Percentiles rank a stretch among this genome's conserved stretches.
Conservation (phyloP, 495 filamentous ascomycete species). For the Podospora pseudocomata region DNA sequence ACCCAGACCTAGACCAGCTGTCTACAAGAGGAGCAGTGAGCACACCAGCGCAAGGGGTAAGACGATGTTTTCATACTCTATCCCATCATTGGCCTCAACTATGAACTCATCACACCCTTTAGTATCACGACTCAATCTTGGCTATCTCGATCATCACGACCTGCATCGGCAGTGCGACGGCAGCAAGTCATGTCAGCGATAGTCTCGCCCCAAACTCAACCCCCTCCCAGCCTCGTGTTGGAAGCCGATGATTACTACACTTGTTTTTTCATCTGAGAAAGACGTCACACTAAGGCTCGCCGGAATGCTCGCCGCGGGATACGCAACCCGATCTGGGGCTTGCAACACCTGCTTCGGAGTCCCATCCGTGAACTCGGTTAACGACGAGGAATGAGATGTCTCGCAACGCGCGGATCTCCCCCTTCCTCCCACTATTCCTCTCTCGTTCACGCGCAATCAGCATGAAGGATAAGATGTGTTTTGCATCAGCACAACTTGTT, state of each 20-base stretch:
- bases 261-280: neutral
- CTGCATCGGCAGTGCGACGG: neutral
- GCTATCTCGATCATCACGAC: neutral
- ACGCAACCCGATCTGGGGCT: neutral
- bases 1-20: neutral
- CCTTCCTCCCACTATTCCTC: neutral
- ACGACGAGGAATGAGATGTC: neutral
- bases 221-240: neutral
- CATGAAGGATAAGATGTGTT: neutral
- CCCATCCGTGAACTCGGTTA: neutral
- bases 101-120: neutral
- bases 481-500: neutral
- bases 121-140: neutral
- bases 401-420: neutral
- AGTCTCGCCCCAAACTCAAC: neutral
- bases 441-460: neutral
- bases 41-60: neutral
- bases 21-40: neutral
- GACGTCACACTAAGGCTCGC: neutral
- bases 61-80: neutral
- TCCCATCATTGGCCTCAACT: neutral
- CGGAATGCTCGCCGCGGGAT: slow-evolving; percentile 1
- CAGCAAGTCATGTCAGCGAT: neutral
- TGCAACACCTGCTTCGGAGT: neutral
- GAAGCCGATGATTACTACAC: neutral